Evolutionary conservation across 1,284 basidiomycete genomes (phyloP), one percentile per base, ranked within the genome.

Genomic region (Xerocomus amazonicus): DNA sequence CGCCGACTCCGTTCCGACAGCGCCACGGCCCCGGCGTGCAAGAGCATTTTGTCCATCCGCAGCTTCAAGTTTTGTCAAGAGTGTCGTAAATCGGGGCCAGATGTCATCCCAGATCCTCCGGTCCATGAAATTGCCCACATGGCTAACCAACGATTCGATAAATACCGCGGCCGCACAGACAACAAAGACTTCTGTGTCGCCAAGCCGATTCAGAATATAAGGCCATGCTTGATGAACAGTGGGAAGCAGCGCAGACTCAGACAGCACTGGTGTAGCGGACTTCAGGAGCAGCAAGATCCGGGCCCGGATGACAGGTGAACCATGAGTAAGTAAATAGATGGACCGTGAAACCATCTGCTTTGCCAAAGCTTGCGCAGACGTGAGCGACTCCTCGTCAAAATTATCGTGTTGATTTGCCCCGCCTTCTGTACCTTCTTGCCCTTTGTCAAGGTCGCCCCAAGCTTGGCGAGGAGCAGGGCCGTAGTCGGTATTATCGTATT

Each of bases 221-320:
- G 90, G 89, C 94, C 94, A 97, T 1, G 89, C 86, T 27, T 79
- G 76, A 67, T 97, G 88, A 42, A 97, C 81, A 9, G 87, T 77
- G 0, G 92, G 88, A 38, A 97, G 76, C 14, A 96, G 76, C 16
- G 86, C 80, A 9, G 82, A 80, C 56, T 86, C 83, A 0, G 86
- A 80, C 17, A 97, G 75, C 9, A 93, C 83, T 1, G 87, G 79
- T 4, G 88, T 80, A 1, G 92, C 82, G 2, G 81, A 78, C 9
- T 79, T 72, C 28, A 97, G 74, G 12, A 97, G 76, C 3, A 75
- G 71, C 28, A 97, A 74, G 43, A 96, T 90, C 17, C 84, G 82
- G 1, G 88, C 81, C 7, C 93, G 87, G 50, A 97, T 86, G 56
- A 85, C 76, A 0, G 92, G 79, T 4, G 92, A 92, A 2, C 78